Base-by-base conservation (phyloP, 2,329 filamentous ascomycete genomes). In the Pleurostoma richardsiae region DNA sequence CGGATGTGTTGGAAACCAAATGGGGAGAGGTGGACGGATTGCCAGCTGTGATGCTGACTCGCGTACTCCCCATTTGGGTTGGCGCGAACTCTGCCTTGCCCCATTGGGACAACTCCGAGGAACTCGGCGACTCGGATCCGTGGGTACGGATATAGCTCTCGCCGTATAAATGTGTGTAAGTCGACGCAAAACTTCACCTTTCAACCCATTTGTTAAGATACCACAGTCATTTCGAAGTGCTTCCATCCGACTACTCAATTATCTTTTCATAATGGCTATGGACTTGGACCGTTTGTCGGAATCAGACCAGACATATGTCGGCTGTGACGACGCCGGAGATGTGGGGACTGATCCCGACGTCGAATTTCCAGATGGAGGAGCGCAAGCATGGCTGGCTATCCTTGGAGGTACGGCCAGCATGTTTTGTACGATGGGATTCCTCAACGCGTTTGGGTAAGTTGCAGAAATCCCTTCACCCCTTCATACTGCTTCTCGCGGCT, bases 381-480 rank as follows among this genome's bases (percentile, higher is more conserved):
- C 65, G 28, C 42, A 59, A 51, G 69, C 69, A 3, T 72, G 69
- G 69, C 58, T 70, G 0, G 67, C 66, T 3, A 68, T 66, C 0
- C 51, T 60, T 4, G 68, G 66, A 6, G 59, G 59, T 4, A 61
- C 56, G 1, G 59, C 52, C 5, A 53, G 60, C 19, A 62, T 70
- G 46, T 70, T 72, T 51, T 65, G 58, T 5, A 58, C 55, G 2
- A 54, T 73, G 2, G 70, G 69, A 4, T 71, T 67, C 43, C 50
- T 62, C 39, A 73, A 72, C 49, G 67, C 65, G 0, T 72, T 70
- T 36, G 71, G 54, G 59, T 71, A 58, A 55, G 65, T 71, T 46
- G 44, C 67, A 1, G 46, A 70, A 3, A 36, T 8, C 33, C n/a
- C 19, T 19, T 19, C 19, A 19, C 19, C 19, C 19, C 19, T 19